Evolutionary conservation across 805 yeast genomes (phyloP).

Genomic region (Kodamaea kakaduensis): DNA sequence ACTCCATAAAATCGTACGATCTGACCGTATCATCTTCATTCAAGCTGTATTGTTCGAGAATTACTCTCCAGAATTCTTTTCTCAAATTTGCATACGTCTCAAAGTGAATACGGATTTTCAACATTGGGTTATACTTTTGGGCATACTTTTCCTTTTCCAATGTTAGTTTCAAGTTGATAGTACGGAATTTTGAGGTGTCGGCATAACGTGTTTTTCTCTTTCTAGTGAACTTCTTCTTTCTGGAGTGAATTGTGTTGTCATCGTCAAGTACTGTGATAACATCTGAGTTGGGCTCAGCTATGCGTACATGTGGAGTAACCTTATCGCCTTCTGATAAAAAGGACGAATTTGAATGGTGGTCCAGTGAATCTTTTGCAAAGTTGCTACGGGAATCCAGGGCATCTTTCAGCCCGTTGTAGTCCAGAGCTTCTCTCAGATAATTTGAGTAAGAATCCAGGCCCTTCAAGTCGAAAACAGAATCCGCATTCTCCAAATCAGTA

Average conservation of each 20-base stretch:
- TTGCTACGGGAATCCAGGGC: too few species aligned
- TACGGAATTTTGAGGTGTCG: constrained; percentile 40
- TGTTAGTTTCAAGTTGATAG: constrained; percentile 35
- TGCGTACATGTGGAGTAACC: too few species aligned
- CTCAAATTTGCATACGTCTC: constrained; percentile 63
- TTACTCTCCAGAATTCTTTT: constrained; percentile 63
- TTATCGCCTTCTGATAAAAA: too few species aligned
- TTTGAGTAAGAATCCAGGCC: too few species aligned
- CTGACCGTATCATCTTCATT: constrained; percentile 32
- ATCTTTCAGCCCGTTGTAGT: too few species aligned
- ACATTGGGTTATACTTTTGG: constrained; percentile 44
- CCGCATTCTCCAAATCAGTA: too few species aligned
- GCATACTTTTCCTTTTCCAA: constrained; percentile 30
- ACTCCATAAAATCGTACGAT: constrained; percentile 52
- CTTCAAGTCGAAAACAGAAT: too few species aligned
- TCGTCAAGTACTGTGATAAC: constrained; percentile 24
- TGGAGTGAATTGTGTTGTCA: constrained; percentile 28
- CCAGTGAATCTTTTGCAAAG: too few species aligned
- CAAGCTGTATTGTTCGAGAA: constrained; percentile 51
- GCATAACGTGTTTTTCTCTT: constrained; percentile 27
- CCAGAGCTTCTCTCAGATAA: too few species aligned
- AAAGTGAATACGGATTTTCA: constrained; percentile 61
- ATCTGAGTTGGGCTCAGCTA: constrained; percentile 10
- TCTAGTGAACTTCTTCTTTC: constrained; percentile 25
- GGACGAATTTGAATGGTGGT: neutral